These are phyloP conservation scores for Sugiyamaella paludigena DNA, from an alignment of 1,139 yeast genomes.

Conservation along the genomic window DNA sequence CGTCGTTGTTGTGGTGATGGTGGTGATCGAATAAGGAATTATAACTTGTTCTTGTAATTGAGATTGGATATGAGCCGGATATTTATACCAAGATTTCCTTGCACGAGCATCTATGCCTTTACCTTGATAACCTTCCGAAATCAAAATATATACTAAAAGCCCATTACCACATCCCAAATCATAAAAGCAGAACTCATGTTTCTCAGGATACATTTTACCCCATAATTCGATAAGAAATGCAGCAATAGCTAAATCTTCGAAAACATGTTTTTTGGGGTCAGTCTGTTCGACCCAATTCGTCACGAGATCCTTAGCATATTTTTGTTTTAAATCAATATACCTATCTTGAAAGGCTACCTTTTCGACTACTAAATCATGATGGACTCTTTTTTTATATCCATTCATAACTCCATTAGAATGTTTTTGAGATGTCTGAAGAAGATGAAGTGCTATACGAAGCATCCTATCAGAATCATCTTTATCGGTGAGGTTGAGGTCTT, in stretches of 20 bases:
- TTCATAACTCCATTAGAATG: slow-evolving; percentile 80
- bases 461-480: slow-evolving; percentile 52
- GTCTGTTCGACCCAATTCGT: slow-evolving; percentile 89
- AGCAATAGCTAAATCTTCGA: slow-evolving; percentile 94
- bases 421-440: slow-evolving; percentile 74
- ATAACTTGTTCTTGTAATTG: slow-evolving; percentile 71
- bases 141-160: slow-evolving; percentile 68
- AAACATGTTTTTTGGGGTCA: slow-evolving; percentile 93
- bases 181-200: slow-evolving; percentile 61
- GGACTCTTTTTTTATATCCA: slow-evolving; percentile 85
- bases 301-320: slow-evolving; percentile 73
- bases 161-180: slow-evolving; percentile 98
- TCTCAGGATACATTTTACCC: slow-evolving; percentile 55
- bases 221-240: slow-evolving; percentile 91
- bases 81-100: slow-evolving; percentile 81
- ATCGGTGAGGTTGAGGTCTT: neutral
- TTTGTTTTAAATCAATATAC: slow-evolving; percentile 76
- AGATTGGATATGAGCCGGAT: slow-evolving; percentile 59
- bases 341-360: slow-evolving; percentile 80
- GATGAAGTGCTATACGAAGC: slow-evolving; percentile 74
- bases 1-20: neutral
- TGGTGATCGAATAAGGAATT: slow-evolving; percentile 60
- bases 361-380: slow-evolving; percentile 83
- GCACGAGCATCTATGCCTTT: slow-evolving; percentile 87
- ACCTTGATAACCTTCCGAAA: slow-evolving; percentile 78